Base-by-base conservation (phyloP, 257 asterid genomes). In the Eucommia ulmoides region DNA sequence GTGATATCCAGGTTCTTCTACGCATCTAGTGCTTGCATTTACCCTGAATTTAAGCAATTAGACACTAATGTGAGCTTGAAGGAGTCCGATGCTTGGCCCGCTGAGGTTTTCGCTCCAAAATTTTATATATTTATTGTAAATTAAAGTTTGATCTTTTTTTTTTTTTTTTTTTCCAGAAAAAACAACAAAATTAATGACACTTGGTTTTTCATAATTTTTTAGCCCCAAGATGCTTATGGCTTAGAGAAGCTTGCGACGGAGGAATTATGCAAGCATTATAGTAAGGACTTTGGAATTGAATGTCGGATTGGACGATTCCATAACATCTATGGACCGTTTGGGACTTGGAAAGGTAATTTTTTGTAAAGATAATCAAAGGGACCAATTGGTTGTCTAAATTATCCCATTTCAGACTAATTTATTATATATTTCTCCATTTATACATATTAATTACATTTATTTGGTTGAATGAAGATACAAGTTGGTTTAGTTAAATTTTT, bases 151-250 rank as follows among this genome's bases (percentile, higher is more conserved):
- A n/a, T n/a, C n/a, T n/a, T n/a, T n/a, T n/a, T n/a, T n/a, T n/a
- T n/a, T n/a, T n/a, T n/a, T n/a, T n/a, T n/a, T n/a, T n/a, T n/a
- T n/a, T n/a, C n/a, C n/a, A n/a, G n/a, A n/a, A n/a, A n/a, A n/a
- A n/a, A n/a, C 35, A 1, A 8, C 7, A 14, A 47, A 52, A 10
- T 22, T 7, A 45, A 16, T 26, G 20, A 44, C 51, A 57, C 52
- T 24, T 12, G 22, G 58, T 44, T 35, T n/a, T n/a, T n/a, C n/a
- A n/a, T n/a, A n/a, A n/a, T n/a, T 46, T 48, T 42, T 19, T 53
- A 84, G 94, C 94, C 94, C 51, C 94, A 84, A 81, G 94, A 84
- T 74, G 94, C 94, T 33, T 84, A 84, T 17, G 93, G 94, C 41
- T 74, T 84, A 45, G 94, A 84, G 78, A 84, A 84, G 64, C 75